These are phyloP conservation scores for Acacia melanoxylon DNA, from an alignment of 306 rosid species.

Conservation along the genomic window DNA sequence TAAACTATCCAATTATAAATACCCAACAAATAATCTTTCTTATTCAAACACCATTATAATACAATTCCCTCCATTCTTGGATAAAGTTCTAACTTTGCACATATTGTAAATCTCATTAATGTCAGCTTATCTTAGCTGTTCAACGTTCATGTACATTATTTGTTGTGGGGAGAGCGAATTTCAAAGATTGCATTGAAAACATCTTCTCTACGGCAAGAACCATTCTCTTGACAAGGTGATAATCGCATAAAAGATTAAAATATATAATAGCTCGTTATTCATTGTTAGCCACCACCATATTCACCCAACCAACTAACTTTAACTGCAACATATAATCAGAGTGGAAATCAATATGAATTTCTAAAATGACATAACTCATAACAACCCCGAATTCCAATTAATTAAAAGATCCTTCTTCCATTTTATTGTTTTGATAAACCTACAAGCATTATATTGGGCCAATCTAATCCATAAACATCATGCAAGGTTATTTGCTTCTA, in stretches of 20 bases:
- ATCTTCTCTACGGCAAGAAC: neutral
- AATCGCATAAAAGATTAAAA: neutral
- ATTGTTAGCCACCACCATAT: neutral
- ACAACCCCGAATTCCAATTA: neutral
- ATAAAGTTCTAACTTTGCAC: neutral
- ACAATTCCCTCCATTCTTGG: neutral
- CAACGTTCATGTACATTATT: constrained; percentile 9
- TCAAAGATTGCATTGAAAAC: neutral
- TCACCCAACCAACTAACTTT: neutral
- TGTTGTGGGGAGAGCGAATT: neutral
- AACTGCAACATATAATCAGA: neutral
- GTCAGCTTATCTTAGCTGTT: neutral
- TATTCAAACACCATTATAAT: neutral
- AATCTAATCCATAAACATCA: neutral
- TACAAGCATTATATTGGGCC: neutral
- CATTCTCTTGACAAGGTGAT: neutral
- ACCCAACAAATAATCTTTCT: neutral
- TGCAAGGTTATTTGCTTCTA: neutral
- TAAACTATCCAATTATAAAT: neutral
- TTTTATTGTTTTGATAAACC: neutral
- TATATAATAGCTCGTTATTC: neutral
- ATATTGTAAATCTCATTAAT: neutral
- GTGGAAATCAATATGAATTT: constrained; percentile 5
- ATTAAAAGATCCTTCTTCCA: constrained; percentile 16
- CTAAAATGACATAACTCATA: neutral